phyloP scores from a whole-genome alignment of 225 moss, liverwort and hornwort genomes.

The Bryoerythrophyllum caledonicum region DNA sequence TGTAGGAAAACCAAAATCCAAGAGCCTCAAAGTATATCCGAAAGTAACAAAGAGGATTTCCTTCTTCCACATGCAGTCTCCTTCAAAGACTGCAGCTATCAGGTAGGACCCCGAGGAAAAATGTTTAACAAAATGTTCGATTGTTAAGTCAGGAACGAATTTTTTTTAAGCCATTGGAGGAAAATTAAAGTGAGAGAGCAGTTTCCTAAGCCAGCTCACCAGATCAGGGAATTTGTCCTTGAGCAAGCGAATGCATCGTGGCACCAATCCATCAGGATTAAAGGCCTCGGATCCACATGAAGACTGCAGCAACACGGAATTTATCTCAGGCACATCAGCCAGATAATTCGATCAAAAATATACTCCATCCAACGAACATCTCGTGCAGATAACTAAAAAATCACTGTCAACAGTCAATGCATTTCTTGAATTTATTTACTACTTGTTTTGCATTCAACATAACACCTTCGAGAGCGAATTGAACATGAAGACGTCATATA shows the following conservation, averaged over 20 bases:
- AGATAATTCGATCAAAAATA: not conserved
- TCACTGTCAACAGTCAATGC: not conserved
- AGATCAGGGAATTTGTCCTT: constrained; percentile 99
- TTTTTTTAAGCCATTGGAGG: not conserved
- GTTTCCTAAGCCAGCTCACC: constrained; percentile 42
- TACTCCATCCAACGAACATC: not conserved
- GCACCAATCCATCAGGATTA: constrained; percentile 88
- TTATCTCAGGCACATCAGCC: constrained; percentile 13
- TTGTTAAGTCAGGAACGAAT: not conserved
- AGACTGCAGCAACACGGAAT: constrained; percentile 48
- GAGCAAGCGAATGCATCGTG: constrained; percentile 87
- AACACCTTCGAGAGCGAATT: not conserved
- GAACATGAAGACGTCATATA: constrained; percentile 18
- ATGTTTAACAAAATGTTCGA: too few relatives aligned
- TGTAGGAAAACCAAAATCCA: not conserved
- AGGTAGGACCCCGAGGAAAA: not conserved
- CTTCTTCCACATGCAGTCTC: not conserved
- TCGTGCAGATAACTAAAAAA: not conserved
- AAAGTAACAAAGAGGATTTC: not conserved
- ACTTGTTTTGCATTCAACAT: constrained; percentile 1
- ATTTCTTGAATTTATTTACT: not conserved
- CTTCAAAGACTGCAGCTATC: not conserved
- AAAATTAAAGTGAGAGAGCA: not conserved
- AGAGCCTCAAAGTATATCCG: not conserved
- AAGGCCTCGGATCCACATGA: constrained; percentile 82